phyloP scores from a whole-genome alignment of 2,329 filamentous ascomycete genomes.

The Rutstroemia sp. region DNA sequence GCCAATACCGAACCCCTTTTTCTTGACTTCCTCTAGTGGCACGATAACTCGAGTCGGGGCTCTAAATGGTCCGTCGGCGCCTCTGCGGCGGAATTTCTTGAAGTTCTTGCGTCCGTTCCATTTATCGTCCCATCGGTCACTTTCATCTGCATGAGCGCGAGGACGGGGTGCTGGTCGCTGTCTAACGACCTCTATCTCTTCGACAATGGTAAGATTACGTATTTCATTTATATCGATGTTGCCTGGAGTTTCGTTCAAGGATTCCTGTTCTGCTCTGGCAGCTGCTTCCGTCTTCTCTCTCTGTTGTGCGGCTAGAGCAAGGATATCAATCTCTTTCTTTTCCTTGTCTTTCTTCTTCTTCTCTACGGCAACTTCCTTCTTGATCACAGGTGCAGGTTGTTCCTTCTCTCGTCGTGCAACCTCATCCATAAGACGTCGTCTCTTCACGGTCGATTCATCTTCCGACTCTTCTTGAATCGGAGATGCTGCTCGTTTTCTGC shows the following conservation, averaged over 20 bases:
- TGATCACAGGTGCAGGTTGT: conserved; percentile 17
- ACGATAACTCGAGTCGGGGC: conserved; percentile 41
- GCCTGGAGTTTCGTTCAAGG: conserved; percentile 49
- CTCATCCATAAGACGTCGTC: conserved; percentile 59
- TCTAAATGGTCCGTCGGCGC: conserved; percentile 35
- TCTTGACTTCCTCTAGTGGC: conserved; percentile 52
- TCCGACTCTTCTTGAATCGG: conserved; percentile 38
- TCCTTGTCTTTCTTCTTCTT: conserved; percentile 20
- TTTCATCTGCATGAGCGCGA: conserved; percentile 31
- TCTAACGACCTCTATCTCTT: conserved; percentile 61
- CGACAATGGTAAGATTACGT: conserved; percentile 66
- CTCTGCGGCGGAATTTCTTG: conserved; percentile 71
- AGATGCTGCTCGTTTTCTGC: conserved; percentile 39
- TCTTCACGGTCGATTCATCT: conserved; percentile 65
- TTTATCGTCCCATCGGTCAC: conserved; percentile 70
- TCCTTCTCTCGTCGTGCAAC: conserved; percentile 37
- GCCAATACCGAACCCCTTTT: conserved; percentile 50
- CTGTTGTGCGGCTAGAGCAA: conserved; percentile 55
- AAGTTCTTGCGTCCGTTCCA: conserved; percentile 98
- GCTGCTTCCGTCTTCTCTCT: conserved; percentile 58
- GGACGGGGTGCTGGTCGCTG: conserved; percentile 25
- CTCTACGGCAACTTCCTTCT: conserved; percentile 11
- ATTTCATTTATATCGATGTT: conserved; percentile 66
- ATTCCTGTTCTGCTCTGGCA: conserved; percentile 46
- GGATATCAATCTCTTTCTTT: conserved; percentile 54